Percentiles rank a stretch among this genome's conserved stretches.
These are phyloP conservation scores for Xanthoconium separans DNA, from an alignment of 1,284 basidiomycete genomes.

Conservation along the genomic window DNA sequence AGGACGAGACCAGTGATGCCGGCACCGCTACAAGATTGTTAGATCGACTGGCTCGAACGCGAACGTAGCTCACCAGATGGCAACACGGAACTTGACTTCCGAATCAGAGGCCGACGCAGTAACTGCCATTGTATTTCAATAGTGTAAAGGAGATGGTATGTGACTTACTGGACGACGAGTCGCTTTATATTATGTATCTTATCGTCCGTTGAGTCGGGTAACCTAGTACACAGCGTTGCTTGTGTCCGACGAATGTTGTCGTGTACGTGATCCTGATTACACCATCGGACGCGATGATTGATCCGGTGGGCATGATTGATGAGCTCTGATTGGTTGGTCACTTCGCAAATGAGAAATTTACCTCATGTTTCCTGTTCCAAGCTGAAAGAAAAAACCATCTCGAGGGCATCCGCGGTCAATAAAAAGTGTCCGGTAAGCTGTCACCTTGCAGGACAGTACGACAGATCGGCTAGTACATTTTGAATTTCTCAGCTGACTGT, in stretches of 20 bases:
- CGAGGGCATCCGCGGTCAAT: no score
- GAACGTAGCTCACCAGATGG: not conserved
- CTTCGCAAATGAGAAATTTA: no score
- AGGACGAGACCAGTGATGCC: slow-evolving; percentile 13
- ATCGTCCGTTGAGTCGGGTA: not conserved
- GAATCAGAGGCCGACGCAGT: not conserved
- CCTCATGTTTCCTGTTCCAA: no score
- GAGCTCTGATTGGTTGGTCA: no score
- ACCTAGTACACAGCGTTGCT: not conserved
- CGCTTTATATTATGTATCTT: not conserved
- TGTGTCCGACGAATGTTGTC: not conserved
- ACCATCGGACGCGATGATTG: not conserved
- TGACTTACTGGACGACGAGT: not conserved
- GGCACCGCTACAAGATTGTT: slow-evolving; percentile 3
- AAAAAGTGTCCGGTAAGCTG: no score
- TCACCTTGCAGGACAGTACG: no score
- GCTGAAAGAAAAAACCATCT: no score
- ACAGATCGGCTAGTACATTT: no score
- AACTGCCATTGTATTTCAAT: not conserved
- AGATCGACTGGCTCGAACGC: not conserved
- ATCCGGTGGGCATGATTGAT: no score
- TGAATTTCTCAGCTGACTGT: no score
- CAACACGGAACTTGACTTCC: not conserved
- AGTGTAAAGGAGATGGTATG: not conserved
- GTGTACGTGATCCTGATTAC: not conserved